Conservation (phyloP, 768 basidiomycete species). For the Hypholoma fasciculare region DNA sequence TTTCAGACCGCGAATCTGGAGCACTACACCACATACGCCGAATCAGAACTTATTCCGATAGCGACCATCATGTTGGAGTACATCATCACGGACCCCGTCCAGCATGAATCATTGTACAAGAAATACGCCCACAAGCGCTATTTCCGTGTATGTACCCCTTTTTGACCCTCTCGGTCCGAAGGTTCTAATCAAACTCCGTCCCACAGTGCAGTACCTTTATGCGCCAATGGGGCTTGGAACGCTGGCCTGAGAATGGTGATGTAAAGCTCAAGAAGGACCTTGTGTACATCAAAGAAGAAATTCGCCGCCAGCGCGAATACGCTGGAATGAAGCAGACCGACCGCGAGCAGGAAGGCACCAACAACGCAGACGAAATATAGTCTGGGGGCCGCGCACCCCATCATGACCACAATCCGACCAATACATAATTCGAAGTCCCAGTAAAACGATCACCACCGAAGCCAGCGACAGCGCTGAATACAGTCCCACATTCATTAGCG, state of each 20-base stretch:
- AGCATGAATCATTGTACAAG: slow-evolving; percentile 79
- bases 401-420: background rate
- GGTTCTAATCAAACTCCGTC: background rate
- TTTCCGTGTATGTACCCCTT: slow-evolving; percentile 60
- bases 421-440: background rate
- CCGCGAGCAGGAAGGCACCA: slow-evolving; percentile 1
- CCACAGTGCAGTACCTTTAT: slow-evolving; percentile 74
- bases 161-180: background rate
- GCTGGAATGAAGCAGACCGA: background rate
- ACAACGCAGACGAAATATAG: background rate
- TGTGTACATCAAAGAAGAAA: slow-evolving; percentile 50
- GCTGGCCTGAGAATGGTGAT: slow-evolving; percentile 60
- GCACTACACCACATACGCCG: slow-evolving; percentile 86
- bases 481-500: background rate
- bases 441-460: background rate
- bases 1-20: slow-evolving; percentile 77
- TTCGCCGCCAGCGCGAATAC: slow-evolving; percentile 24
- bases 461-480: background rate
- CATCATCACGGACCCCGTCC: slow-evolving; percentile 62
- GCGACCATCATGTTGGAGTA: slow-evolving; percentile 91
- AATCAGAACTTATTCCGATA: slow-evolving; percentile 74
- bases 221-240: slow-evolving; percentile 73
- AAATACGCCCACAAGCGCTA: slow-evolving; percentile 88
- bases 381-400: background rate
- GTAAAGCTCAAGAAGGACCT: slow-evolving; percentile 62